Evolutionary conservation across 1,139 yeast genomes (phyloP), one percentile per base, ranked within the genome.

Genomic region (Yamadazyma oceani): DNA sequence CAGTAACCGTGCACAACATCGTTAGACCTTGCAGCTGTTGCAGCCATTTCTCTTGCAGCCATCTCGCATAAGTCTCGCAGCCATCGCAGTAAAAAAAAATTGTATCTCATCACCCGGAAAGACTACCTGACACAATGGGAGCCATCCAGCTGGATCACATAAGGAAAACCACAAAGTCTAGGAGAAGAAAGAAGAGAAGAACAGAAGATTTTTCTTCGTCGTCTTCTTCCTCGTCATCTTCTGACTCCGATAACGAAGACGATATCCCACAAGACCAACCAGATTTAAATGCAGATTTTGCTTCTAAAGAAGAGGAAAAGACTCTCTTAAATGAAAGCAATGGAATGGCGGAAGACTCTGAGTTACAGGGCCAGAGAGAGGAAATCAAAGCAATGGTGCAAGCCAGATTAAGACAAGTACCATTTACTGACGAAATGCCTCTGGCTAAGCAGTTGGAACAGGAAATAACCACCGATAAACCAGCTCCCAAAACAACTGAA

Each of bases 171-270:
- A 16, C 24, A 9, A 28, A 28, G 22, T 21, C 31, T 36, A 62
- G 75, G 55, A 75, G 85, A 47, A 69, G 83, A 55, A 83, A 83
- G 73, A 83, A 82, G 78, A 81, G 89, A 78, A 82, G 90, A 79
- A 83, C 90, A 0, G 86, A 82, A 39, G 81, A 69, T 42, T 66
- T 66, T 31, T 69, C 75, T 0, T 64, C 70, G 4, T 64, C 63
- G 32, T 78, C 77, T 24, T 69, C 69, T 17, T 74, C 80, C 16
- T 67, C 75, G 1, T 68, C 75, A 2, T 65, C 68, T 5, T 59
- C 61, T 7, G 67, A 54, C 14, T 57, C 43, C 13, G 58, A 48
- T 21, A 63, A 51, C 11, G 64, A 52, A 14, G 57, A 48, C 4
- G 59, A 48, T 4, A 58, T 44, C 12, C 57, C 52, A 7, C 55